Evolutionary conservation across 2,329 filamentous ascomycete species (phyloP), one percentile per base, ranked within the genome.

Genomic region (Plectosphaerella sp.): DNA sequence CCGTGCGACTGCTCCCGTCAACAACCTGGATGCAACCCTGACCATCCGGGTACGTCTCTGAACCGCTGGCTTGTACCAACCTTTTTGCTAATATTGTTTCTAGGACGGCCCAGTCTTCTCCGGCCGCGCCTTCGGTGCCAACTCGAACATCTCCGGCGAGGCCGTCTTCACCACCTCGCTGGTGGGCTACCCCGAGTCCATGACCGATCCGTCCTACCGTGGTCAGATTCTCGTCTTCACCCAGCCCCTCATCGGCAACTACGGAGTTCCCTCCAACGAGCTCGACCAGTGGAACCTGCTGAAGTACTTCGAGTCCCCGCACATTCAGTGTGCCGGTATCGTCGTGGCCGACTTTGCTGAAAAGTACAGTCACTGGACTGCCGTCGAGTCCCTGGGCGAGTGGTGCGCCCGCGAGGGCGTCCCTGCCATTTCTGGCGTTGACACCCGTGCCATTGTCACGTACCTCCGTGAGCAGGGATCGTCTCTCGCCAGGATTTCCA

Each of bases 161-260:
- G 94, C 94, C 45, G 94, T 97, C 70, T 99, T 99, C 79, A 97
- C 94, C 57, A 97, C 94, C 55, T 97, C 93, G 22, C 85, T 97
- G 52, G 94, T 99, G 54, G 94, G 94, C 64, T 99, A 99, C 72
- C 94, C 94, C 61, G 94, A 99, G 78, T 97, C 88, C 47, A 86
- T 93, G 80, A 92, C 89, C 64, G 89, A 93, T 64, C 89, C 89
- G 50, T 93, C 89, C 18, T 93, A 93, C 76, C 87, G 88, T 60
- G 89, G 94, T 61, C 94, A 99, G 78, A 97, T 99, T 61, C 80
- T 99, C 62, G 93, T 97, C 72, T 97, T 97, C 79, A 99, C 94
- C 60, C 92, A 97, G 71, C 94, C 94, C 36, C 77, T 99, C 61
- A 97, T 99, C 66, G 94, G 94, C 67, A 99, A 99, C 82, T 99